Evolutionary conservation across 305 asterid species (phyloP), one percentile per base, ranked within the genome.

Genomic region (Nicotiana rustica): DNA sequence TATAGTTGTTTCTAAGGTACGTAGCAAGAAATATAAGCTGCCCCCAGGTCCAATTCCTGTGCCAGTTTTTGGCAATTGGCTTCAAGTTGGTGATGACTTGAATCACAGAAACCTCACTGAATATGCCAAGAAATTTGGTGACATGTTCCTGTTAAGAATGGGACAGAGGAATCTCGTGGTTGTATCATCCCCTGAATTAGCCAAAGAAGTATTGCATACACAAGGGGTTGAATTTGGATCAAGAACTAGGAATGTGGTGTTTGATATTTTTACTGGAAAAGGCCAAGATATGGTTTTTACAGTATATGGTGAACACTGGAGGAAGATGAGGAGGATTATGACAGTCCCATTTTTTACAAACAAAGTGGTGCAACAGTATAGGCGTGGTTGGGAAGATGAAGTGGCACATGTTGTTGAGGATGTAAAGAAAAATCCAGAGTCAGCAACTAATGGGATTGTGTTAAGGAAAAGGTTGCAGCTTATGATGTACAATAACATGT

Each of bases 401-500:
- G 92, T 85, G 0, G 91, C 87, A 2, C 87, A 92, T 18, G 97
- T 94, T 9, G 89, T 94, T 55, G 95, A 92, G 69, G 98, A 91
- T 59, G 97, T 94, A 70, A 92, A 88, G 93, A 91, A 86, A 77
- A 91, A 88, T 3, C 95, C 97, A 4, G 97, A 87, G 80, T 85
- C 97, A 14, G 88, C 92, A 10, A 93, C 90, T 0, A 85, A 59
- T 6, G 98, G 98, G 86, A 89, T 91, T 75, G 93, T 94, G 49
- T 79, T 94, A 67, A 77, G 98, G 91, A 82, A 83, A 86, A 78
- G 97, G 67, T 73, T 94, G 89, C 98, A 94, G 86, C 86, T 94
- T 25, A 93, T 94, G 98, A 94, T 94, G 98, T 94, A 94, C 87
- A 94, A 94, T 33, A 93, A 94, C 6, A 88, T 94, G 97, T 94